Conservation (phyloP, 345 rosid genomes). For the Noccaea caerulescens region DNA sequence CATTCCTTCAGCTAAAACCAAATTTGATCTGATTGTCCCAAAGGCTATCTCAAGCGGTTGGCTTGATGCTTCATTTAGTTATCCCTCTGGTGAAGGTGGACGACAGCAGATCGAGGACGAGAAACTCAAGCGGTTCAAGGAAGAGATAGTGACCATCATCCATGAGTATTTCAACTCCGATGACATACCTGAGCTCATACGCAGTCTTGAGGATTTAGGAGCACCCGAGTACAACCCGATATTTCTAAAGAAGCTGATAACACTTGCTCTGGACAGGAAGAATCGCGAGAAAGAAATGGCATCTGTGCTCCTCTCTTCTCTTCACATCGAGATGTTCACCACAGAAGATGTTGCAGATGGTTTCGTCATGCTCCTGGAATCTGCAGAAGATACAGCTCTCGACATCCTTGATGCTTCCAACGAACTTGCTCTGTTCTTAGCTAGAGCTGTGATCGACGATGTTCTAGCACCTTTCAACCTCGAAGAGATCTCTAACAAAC, state of each 20-base stretch:
- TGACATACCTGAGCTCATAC: constrained; percentile 90
- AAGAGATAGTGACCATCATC: constrained; percentile 71
- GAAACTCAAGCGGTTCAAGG: constrained; percentile 57
- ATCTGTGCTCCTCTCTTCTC: constrained; percentile 84
- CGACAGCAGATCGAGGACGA: constrained; percentile 15
- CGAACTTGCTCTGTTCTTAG: constrained; percentile 88
- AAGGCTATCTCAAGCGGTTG: constrained; percentile 77
- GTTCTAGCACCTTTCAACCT: constrained; percentile 81
- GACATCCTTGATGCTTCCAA: constrained; percentile 92
- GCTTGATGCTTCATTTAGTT: constrained; percentile 48
- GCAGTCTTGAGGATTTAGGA: constrained; percentile 81
- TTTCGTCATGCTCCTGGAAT: constrained; percentile 81
- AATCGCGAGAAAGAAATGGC: constrained; percentile 99
- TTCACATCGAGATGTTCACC: constrained; percentile 89
- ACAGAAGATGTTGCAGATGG: constrained; percentile 82
- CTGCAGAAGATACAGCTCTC: constrained; percentile 90
- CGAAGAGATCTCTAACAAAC: constrained; percentile 69
- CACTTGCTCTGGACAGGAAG: constrained; percentile 94
- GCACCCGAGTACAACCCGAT: constrained; percentile 70
- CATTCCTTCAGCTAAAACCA: constrained; percentile 73
- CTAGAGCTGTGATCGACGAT: constrained; percentile 94
- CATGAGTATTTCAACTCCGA: constrained; percentile 95
- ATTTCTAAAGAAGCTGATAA: constrained; percentile 80
- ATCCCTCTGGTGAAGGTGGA: constrained; percentile 20
- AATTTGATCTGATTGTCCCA: constrained; percentile 62